Evolutionary conservation across 1,284 basidiomycete genomes (phyloP), one percentile per base, ranked within the genome.

Genomic region (Leucoagaricus sp.): DNA sequence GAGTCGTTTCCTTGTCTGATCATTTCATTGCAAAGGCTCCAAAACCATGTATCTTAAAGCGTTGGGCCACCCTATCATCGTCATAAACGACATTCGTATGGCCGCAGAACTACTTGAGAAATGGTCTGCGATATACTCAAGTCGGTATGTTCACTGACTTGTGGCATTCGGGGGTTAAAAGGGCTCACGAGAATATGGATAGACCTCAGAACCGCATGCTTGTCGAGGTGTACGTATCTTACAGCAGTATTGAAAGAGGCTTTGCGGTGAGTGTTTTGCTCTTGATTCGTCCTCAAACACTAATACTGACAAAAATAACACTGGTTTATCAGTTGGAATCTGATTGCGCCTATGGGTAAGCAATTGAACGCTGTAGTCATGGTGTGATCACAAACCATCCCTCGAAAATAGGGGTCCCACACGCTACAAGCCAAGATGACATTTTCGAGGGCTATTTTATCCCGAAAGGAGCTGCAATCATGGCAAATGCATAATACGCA

Each of bases 401-500:
- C 8, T 19, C 3, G n/a, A n/a, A n/a, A n/a, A n/a, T 12, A 66
- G 66, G 61, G 25, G 49, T 68, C 9, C 65, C 67, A 1, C 69
- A 69, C 46, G 49, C 56, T 1, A 54, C 60, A 8, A 59, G 42
- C 7, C 61, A 65, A 46, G 69, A 69, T 29, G 66, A 70, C 38
- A 53, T 65, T 53, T 59, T 64, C 41, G 52, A 61, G 15, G 63
- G 63, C 1, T 60, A 61, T 36, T 53, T 58, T 26, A 65, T 72
- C 40, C 68, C 69, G 0, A 66, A 69, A 48, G 69, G 65, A 4
- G 57, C 60, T 3, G 51, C 64, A 2, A 58, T 69, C 4, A 47
- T 70, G 7, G 58, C 61, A 1, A 69, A 69, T 51, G 36, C 65
- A 7, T 68, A 68, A 69, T 70, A 26, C 5, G 44, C 13, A 33